A percentile compares a stretch with the other conserved stretches of the same genome.
Evolutionary conservation across 768 basidiomycete species (phyloP).

Genomic region (Amanita brunnescens): DNA sequence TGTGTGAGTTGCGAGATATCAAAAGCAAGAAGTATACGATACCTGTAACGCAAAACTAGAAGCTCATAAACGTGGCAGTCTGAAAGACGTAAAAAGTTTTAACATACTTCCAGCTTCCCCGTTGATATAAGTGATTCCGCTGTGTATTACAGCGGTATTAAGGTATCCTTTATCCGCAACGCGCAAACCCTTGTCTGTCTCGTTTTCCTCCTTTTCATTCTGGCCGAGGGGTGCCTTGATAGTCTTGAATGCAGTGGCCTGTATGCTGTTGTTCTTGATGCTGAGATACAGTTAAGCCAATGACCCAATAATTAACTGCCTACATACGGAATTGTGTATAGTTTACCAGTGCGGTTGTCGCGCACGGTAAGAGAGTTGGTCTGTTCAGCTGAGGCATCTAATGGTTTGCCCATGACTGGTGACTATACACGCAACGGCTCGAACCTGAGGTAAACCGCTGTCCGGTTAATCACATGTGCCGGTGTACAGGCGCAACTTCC

Average conservation of each 20-base stretch:
- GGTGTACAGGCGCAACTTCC: too few species aligned
- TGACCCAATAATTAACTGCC: neutral
- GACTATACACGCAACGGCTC: too few species aligned
- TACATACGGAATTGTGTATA: conserved; percentile 64
- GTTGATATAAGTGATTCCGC: conserved; percentile 85
- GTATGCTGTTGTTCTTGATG: conserved; percentile 71
- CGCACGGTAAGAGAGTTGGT: conserved; percentile 48
- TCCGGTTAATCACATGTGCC: neutral
- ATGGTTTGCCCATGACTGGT: conserved; percentile 22
- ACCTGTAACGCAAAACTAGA: conserved; percentile 69
- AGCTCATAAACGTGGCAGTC: neutral
- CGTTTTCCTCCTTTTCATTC: conserved; percentile 71
- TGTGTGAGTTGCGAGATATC: neutral
- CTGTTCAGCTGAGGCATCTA: conserved; percentile 4
- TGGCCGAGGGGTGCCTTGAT: conserved; percentile 50
- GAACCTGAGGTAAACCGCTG: too few species aligned
- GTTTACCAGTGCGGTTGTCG: conserved; percentile 82
- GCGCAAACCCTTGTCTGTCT: conserved; percentile 73
- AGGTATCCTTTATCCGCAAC: conserved; percentile 75
- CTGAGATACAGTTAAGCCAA: conserved; percentile 26
- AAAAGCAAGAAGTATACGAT: conserved; percentile 4
- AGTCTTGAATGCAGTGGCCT: conserved; percentile 74
- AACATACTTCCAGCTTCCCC: conserved; percentile 70
- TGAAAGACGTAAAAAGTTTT: neutral
- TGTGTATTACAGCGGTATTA: conserved; percentile 75